Base-by-base conservation (phyloP, 306 rosid genomes). In the Cicer bijugum region DNA sequence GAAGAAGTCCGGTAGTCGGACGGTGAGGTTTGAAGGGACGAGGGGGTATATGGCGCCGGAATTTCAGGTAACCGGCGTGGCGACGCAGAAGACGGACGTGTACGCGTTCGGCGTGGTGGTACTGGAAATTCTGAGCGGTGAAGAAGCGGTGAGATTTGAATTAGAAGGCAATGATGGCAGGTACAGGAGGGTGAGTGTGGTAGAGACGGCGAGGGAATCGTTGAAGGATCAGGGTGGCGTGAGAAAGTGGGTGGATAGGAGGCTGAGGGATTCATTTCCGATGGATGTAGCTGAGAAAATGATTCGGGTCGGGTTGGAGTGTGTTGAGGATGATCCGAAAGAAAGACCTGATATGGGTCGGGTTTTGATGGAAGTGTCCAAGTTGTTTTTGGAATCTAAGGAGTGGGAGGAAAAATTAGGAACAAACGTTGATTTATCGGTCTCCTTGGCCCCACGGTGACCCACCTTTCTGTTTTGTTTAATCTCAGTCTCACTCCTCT, bases 41-140 rank as follows among this genome's bases (percentile, higher is more conserved):
- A 79, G 95, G 28, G 99, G 97, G 3, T 91, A 91, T 73, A 91
- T 94, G 91, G 86, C 99, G 74, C 96, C 99, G 81, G 99, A 94
- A 76, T 82, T 89, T 60, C 89, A 67, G 65, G 0, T 45, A 0
- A 80, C 78, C 8, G 99, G 97, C n/a, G 63, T 77, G 1, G 87
- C 88, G 73, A 88, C 93, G 55, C 89, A 87, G 84, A 88, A 87
- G 68, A 77, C 85, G 19, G 99, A 94, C n/a, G 92, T 88, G 39
- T 94, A 88, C 58, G 99, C 99, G 0, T 94, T 94, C 48, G 97
- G 99, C 0, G 95, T 94, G 17, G 95, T 94, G 80, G 12, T 94
- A 35, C 45, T 94, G 83, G 99, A 94, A 87, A 82, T 94, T 6
- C 47, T 91, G 20, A 88, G 96, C 9, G 99, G 99, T 8, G 85